Base-by-base conservation (phyloP, 345 rosid species). In the Brassica napus region DNA sequence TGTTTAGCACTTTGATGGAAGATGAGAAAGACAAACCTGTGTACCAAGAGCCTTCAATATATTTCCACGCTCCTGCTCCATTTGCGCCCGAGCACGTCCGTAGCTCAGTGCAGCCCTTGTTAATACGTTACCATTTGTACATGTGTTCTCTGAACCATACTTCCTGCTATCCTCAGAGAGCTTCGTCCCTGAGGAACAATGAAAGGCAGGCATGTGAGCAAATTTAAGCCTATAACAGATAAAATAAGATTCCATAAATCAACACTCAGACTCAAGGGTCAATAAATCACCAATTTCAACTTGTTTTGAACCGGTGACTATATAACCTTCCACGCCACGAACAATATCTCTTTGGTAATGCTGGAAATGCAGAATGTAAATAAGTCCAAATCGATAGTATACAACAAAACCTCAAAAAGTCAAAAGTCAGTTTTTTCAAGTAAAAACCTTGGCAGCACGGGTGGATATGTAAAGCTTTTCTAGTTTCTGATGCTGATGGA, bases 281-380 rank as follows among this genome's bases (percentile, higher is more conserved):
- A 72, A 64, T 14, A 64, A 74, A 73, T 85, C 70, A 89, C 98
- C 98, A 76, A 94, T 90, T 80, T 94, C 98, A 79, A 94, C 97
- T 87, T 91, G 98, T 81, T 92, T 94, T 32, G 97, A 88, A 34
- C 98, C 98, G 0, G 92, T 90, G 65, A 90, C 93, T 18, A 94
- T 90, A 83, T 93, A 89, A 62, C 98, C 98, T 89, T 94, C 98
- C 21, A 93, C 98, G 30, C 98, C 98, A 34, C 98, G 98, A 30
- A 94, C 97, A 74, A 94, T 88, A 76, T 94, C 98, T 82, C 97
- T 88, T 91, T 94, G 98, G 71, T 82, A 94, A 88, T 93, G 98
- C 98, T 94, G 92, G 42, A 85, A 86, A 18, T 30, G 37, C 47
- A 77, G 24, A 32, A 61, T 11, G 23, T 30, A 16, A 3, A 47